Base-by-base conservation (phyloP, 2,329 filamentous ascomycete species). In the Sporothrix brasiliensis region DNA sequence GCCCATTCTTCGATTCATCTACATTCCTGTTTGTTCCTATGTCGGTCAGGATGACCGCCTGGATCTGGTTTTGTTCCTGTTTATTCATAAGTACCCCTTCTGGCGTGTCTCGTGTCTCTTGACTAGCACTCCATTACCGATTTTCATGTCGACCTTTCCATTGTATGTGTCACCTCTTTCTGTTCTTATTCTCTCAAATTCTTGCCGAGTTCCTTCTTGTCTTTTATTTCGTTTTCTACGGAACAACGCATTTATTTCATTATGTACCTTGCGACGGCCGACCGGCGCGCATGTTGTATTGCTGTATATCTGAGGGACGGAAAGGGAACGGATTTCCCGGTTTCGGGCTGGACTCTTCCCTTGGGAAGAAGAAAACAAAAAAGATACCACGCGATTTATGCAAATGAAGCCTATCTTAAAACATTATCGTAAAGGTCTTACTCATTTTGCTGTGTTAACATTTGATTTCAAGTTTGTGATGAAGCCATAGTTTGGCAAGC, bases 301-400 rank as follows among this genome's bases (percentile, higher is more conserved):
- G 53, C 60, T 60, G n/a, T 60, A 21, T 60, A 60, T 58, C 39
- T 50, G 63, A 52, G 47, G 63, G 21, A 27, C 34, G 61, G 44
- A 27, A 52, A 39, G 27, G 63, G 52, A 39, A 49, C 14, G 24
- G 19, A 19, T 11, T 19, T 41, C 53, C 30, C 50, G 34, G 41
- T 34, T 34, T 30, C 19, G 60, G 41, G 30, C n/a, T 4, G 39
- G 39, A 11, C 34, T 10, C 21, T 6, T 41, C n/a, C 14, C 21
- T 14, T n/a, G 49, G n/a, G 39, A 47, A 9, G 19, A 39, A 14
- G 24, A 39, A 4, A 41, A 39, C 50, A 49, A 47, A 21, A 66
- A 61, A 67, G 63, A 67, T 66, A 70, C 61, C 53, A 68, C 67
- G 67, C 53, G 67, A 68, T 58, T 49, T 58, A 50, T 68, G 53